Base-by-base conservation (phyloP, 257 asterid genomes). In the Hygrophila difformis region DNA sequence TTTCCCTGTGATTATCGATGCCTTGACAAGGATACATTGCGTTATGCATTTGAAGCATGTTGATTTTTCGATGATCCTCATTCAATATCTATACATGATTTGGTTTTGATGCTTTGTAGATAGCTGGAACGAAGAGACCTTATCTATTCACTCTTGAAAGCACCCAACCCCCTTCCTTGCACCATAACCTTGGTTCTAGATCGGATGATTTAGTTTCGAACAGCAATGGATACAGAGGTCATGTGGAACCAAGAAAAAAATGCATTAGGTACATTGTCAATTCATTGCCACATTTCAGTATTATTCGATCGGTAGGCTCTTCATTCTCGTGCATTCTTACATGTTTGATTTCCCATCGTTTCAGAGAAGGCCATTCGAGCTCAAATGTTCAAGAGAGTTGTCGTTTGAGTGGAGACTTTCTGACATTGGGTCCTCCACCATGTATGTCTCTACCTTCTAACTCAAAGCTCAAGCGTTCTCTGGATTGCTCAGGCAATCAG, bases 391-490 rank as follows among this genome's bases (percentile, higher is more conserved):
- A 39, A 35, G 73, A 61, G 23, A 47, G 63, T 22, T 72, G 47
- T 71, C 53, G 14, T 56, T 68, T 74, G 55, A 66, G 54, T 34
- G 84, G 84, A 57, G 85, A 77, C 44, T 81, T 88, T 53, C 85
- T 84, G 47, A 61, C 93, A 6, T 53, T 88, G 70, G 96, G 87
- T 36, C 97, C 96, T 72, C 95, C 95, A 0, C 39, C 58, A 1
- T 28, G 44, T 56, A 53, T 51, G 53, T 61, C 77, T 41, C 70
- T 53, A 11, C 61, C 60, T 29, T 45, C 46, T 15, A 47, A 46
- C 44, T 47, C 56, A 14, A 49, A 60, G 45, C 55, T 60, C 44
- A 59, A 50, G 20, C 60, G 57, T 45, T 6, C 31, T n/a, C 39
- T 45, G 12, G 47, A 44, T 22, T 36, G 48, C 53, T 56, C 60